Evolutionary conservation across 176 grass and related monocot species (phyloP), one percentile per base, ranked within the genome.

Genomic region (Bolboschoenus planiculmis): DNA sequence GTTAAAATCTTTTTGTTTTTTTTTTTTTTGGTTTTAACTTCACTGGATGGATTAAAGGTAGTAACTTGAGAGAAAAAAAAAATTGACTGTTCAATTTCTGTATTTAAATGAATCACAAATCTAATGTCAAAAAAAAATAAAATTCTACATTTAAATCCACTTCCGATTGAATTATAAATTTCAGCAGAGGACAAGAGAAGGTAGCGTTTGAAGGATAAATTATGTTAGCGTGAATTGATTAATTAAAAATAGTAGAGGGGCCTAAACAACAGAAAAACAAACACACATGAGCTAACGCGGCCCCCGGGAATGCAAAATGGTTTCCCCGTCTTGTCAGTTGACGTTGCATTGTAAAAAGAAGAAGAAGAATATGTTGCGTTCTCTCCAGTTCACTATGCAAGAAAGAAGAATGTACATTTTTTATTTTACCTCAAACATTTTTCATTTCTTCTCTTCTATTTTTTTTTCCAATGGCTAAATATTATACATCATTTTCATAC

Each of bases 261-360:
- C 14, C 13, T 53, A 79, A 35, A 15, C 3, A 56, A 11, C 27
- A 31, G n/a, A 62, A 72, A 56, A 40, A 53, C 14, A 53, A 23
- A 30, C 29, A 74, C 7, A 55, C 48, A 33, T 3, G 13, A 75
- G 37, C 20, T 43, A 58, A 61, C 75, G 10, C 18, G 54, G 47
- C 64, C 35, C 63, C 85, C 50, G 62, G 59, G 39, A 86, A 74
- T 80, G 78, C 85, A 86, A 63, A 86, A 81, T 42, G 62, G 78
- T 72, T 86, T 78, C 67, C 78, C 44, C 78, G 51, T 86, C 76
- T 81, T 59, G 48, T 86, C 77, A 81, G 13, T 40, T 50, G 78
- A 81, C 24, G 29, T 72, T 74, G 10, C 85, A 61, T 81, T 15
- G 21, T 44, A 5, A 46, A 70, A 70, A 70, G 14, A 72, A 27